Conservation (phyloP, 2,329 filamentous ascomycete genomes). For the Clarireedia paspali region DNA sequence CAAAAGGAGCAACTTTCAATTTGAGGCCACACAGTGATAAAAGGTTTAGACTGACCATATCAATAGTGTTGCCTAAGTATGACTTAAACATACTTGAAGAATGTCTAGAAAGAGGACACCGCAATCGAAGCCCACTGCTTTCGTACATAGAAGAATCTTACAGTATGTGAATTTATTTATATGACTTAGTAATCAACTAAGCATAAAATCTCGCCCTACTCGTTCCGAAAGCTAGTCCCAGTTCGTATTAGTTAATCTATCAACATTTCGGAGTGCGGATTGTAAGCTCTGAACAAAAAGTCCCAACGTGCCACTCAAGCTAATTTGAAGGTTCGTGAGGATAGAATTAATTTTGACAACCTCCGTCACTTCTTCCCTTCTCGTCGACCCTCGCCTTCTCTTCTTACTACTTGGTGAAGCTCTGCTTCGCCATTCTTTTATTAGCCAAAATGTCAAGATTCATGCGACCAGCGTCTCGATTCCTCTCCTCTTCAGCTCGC, state of each 20-base stretch:
- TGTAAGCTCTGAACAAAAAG: slow-evolving; percentile 9
- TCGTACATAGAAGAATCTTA: background rate
- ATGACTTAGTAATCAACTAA: background rate
- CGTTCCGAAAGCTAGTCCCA: slow-evolving; percentile 5
- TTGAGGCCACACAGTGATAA: too few relatives aligned
- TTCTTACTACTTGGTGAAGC: slow-evolving; percentile 5
- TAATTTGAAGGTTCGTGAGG: slow-evolving; percentile 5
- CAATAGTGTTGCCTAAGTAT: too few relatives aligned
- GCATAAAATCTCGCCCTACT: slow-evolving; percentile 3
- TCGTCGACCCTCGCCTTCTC: background rate
- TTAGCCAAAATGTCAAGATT: slow-evolving; percentile 40
- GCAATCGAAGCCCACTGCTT: background rate
- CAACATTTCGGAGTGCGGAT: slow-evolving; percentile 9
- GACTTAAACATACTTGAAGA: too few relatives aligned
- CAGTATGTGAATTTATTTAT: background rate
- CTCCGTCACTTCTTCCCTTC: background rate
- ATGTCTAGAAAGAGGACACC: too few relatives aligned
- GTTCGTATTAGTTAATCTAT: slow-evolving; percentile 4
- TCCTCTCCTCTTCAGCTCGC: slow-evolving; percentile 46
- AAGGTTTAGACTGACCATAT: too few relatives aligned
- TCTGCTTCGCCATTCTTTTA: background rate
- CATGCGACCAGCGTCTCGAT: slow-evolving; percentile 55
- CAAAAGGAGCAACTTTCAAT: too few relatives aligned
- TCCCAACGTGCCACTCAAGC: slow-evolving; percentile 10
- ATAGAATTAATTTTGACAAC: background rate